These are phyloP conservation scores for Punica granatum DNA, from an alignment of 345 rosid species.

Conservation along the genomic window DNA sequence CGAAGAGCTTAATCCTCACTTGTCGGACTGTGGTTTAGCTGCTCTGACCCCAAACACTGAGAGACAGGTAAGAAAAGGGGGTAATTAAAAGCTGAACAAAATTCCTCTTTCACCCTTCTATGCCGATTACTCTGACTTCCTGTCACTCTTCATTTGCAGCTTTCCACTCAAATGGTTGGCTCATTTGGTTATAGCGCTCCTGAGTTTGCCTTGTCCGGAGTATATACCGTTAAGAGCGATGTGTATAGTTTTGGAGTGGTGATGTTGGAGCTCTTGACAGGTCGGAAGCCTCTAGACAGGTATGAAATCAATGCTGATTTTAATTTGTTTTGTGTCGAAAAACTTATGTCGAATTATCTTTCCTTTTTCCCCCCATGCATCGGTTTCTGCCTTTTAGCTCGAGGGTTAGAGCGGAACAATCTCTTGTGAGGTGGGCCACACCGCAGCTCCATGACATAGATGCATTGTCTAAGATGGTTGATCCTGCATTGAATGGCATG, in stretches of 20 bases:
- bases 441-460: constrained; percentile 98
- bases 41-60: constrained; percentile 86
- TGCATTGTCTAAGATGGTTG: constrained; percentile 96
- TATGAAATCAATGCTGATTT: constrained; percentile 9
- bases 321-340: neutral
- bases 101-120: neutral
- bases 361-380: neutral
- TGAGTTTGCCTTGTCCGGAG: constrained; percentile 91
- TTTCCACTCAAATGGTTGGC: constrained; percentile 89
- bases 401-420: constrained; percentile 85
- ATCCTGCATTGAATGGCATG: constrained; percentile 89
- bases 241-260: constrained; percentile 99
- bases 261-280: constrained; percentile 94
- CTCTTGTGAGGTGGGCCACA: constrained; percentile 98
- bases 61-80: constrained; percentile 52
- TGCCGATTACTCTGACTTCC: neutral
- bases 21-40: constrained; percentile 96
- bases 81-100: neutral
- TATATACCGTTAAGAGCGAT: constrained; percentile 93
- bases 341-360: neutral
- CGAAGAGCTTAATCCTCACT: constrained; percentile 90
- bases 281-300: constrained; percentile 98
- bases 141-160: constrained; percentile 31
- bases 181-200: constrained; percentile 99
- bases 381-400: constrained; percentile 37